Base-by-base conservation (phyloP, 805 yeast species). In the Starmera pachycereana region DNA sequence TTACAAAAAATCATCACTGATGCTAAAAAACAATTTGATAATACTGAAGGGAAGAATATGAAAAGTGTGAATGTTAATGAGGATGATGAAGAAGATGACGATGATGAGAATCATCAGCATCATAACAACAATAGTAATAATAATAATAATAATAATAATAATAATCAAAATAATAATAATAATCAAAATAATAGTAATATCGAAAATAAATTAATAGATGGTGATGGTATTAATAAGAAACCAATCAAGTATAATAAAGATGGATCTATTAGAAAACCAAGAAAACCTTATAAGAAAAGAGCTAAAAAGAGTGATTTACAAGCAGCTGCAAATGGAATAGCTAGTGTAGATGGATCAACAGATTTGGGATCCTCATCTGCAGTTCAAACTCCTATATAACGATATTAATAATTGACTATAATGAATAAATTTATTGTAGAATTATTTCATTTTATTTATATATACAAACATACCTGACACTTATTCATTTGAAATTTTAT, bases 11-110 rank as follows among this genome's bases (percentile, higher is more conserved):
- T 72, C 44, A 78, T 82, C 47, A 63, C 71, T 4, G 81, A 72
- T 40, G 88, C 88, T 1, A 71, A 81, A 47, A 78, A 74, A 55
- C 72, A 76, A 51, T 79, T 81, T 49, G 83, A 80, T 48, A 78
- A 72, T 43, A 65, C 73, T 5, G 87, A 80, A 45, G 77, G 66
- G 16, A 63, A 66, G 37, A 51, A 53, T 29, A 41, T 58, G 30
- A 62, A 57, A 45, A 56, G 53, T 33, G 44, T 46, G n/a, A 44
- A 44, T 4, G 39, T 39, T n/a, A 40, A 37, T 2, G 60, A 52
- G 3, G 62, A 55, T 10, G 64, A 52, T 3, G 60, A 55, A 5
- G 55, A 49, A 14, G 53, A 43, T 4, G 50, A 48, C 12, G 56
- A 49, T 18, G 51, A 44, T 12, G 37, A 37, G 11, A 50, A 48